Percentiles rank a stretch among this genome's conserved stretches.
These are phyloP conservation scores for Gossypium aridum DNA, from an alignment of 441 rosid species.

Conservation along the genomic window DNA sequence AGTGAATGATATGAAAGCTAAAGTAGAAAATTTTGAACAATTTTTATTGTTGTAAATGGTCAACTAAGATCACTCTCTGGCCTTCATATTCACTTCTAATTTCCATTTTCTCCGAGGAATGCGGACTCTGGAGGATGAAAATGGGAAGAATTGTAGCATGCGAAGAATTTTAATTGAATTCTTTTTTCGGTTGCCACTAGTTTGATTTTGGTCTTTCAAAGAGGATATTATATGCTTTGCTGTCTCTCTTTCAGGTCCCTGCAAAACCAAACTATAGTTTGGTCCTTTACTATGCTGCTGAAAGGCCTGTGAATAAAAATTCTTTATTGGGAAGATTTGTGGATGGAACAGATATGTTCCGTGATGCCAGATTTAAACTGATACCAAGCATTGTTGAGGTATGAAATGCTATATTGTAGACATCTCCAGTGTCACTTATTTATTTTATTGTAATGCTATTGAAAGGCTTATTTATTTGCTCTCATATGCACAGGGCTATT, in stretches of 20 bases:
- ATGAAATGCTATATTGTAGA: constrained; percentile 5
- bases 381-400: constrained; percentile 66
- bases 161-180: background rate
- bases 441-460: background rate
- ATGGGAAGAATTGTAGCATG: background rate
- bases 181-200: background rate
- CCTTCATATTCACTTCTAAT: background rate
- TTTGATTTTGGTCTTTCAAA: constrained; percentile 9
- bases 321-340: constrained; percentile 64
- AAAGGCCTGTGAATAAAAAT: constrained; percentile 53
- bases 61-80: background rate
- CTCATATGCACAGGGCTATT: constrained; percentile 44
- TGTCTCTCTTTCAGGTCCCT: constrained; percentile 49
- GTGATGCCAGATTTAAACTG: constrained; percentile 70
- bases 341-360: constrained; percentile 61
- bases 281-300: constrained; percentile 65
- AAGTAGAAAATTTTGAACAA: background rate
- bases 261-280: constrained; percentile 72
- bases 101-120: constrained; percentile 1
- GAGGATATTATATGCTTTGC: background rate
- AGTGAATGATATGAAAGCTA: background rate
- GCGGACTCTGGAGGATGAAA: background rate
- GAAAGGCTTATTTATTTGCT: constrained; percentile 7
- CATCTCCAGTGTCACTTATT: background rate
- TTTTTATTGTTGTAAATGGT: background rate